Evolutionary conservation across 2,329 filamentous ascomycete genomes (phyloP).

Genomic region (Talaromyces sp.): DNA sequence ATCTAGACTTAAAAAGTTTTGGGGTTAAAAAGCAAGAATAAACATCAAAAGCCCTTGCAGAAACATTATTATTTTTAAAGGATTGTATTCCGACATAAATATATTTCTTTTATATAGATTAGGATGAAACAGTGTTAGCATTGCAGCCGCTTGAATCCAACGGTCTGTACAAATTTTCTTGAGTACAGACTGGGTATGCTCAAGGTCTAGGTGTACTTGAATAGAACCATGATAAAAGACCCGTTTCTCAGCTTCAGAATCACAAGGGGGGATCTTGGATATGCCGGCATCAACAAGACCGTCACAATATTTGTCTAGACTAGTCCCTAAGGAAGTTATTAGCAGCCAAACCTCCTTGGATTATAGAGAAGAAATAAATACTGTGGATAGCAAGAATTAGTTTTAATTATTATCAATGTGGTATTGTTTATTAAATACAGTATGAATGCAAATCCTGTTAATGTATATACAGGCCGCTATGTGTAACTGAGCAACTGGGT

Average conservation of each 20-base stretch:
- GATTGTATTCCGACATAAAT: constrained; percentile 36
- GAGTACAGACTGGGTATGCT: constrained; percentile 23
- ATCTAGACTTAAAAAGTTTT: constrained; percentile 25
- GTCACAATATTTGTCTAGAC: constrained; percentile 28
- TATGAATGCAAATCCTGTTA: no score
- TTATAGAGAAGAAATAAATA: no score
- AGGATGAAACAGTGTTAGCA: constrained; percentile 33
- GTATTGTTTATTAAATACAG: no score
- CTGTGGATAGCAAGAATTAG: no score
- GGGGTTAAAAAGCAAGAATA: constrained; percentile 25
- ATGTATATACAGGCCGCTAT: no score
- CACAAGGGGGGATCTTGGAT: constrained; percentile 27
- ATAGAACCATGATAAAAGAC: constrained; percentile 32
- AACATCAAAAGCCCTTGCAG: constrained; percentile 28
- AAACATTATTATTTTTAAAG: constrained; percentile 29
- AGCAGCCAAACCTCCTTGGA: not conserved
- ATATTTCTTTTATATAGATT: constrained; percentile 41
- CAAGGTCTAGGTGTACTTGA: constrained; percentile 26
- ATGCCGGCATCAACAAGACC: constrained; percentile 36
- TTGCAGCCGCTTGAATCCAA: constrained; percentile 22
- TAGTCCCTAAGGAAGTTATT: constrained; percentile 26
- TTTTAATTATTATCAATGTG: no score
- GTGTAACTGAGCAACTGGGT: not conserved
- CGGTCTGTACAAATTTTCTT: constrained; percentile 23
- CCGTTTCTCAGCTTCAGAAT: constrained; percentile 15